Conservation (phyloP, 345 rosid genomes). For the Arabis hirsuta region DNA sequence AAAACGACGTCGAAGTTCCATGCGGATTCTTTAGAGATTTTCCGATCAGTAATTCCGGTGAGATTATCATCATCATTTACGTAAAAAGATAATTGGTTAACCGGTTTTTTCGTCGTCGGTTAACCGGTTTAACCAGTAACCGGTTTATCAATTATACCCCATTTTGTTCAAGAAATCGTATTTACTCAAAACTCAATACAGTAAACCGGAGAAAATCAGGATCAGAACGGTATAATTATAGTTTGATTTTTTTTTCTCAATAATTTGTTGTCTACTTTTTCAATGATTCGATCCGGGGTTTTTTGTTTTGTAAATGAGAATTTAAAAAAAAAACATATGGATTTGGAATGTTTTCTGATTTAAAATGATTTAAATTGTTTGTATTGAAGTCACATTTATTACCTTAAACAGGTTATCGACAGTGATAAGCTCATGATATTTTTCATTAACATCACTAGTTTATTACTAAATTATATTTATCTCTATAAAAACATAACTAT, state of each 20-base stretch:
- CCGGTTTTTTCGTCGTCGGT: conserved; percentile 10
- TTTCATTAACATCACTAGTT: neutral
- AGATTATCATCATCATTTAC: conserved; percentile 20
- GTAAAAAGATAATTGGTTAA: neutral
- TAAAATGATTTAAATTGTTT: too few species aligned
- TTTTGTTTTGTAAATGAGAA: too few species aligned
- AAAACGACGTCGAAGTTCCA: conserved; percentile 55
- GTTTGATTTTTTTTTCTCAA: neutral
- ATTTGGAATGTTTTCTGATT: too few species aligned
- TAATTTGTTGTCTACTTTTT: neutral
- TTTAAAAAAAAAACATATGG: too few species aligned
- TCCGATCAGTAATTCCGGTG: conserved; percentile 66
- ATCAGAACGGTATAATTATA: conserved; percentile 1
- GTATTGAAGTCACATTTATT: neutral
- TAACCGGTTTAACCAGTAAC: conserved; percentile 6
- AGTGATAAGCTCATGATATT: neutral
- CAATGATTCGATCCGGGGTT: neutral
- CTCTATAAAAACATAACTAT: neutral
- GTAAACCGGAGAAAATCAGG: conserved; percentile 26
- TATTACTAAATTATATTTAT: neutral
- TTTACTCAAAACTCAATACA: conserved; percentile 20
- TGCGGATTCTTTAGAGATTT: conserved; percentile 80
- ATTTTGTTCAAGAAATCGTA: neutral
- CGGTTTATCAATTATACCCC: neutral
- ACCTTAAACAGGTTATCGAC: neutral